Base-by-base conservation (phyloP, 768 basidiomycete species). In the Kondoa malvinella region DNA sequence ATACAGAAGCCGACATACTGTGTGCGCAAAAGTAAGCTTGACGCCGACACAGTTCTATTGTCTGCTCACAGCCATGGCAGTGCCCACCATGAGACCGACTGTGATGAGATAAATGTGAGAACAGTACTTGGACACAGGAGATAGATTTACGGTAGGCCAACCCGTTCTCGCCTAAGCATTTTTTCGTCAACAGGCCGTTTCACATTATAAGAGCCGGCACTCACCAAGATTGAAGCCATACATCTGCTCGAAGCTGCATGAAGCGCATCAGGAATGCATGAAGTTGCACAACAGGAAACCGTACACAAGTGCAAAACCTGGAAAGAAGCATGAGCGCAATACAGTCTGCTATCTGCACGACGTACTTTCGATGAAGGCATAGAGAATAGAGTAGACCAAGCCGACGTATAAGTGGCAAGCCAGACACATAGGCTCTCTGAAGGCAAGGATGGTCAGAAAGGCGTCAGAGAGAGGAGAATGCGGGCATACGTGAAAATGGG, bases 171-270 rank as follows among this genome's bases (percentile, higher is more conserved):
- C 50, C 14, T 14, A 56, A 25, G 50, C 25, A 56, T 56, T 56
- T 56, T 25, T 56, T n/a, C n/a, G n/a, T n/a, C n/a, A n/a, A n/a
- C n/a, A n/a, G n/a, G 50, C 14, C 50, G 50, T 25, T 29, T 25
- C 57, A 59, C n/a, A 34, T 56, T n/a, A n/a, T n/a, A n/a, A n/a
- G n/a, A n/a, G n/a, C n/a, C n/a, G n/a, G n/a, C n/a, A n/a, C n/a
- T n/a, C n/a, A 16, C 68, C 68, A 25, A 69, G 31, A 57, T 69
- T 69, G 68, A 69, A 69, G 68, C 68, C 68, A 32, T 69, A 67
- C 33, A 69, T n/a, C 8, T 4, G 4, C 8, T 21, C 57, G 25
- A 59, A 59, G 57, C n/a, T 29, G n/a, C n/a, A n/a, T n/a, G n/a
- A n/a, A n/a, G n/a, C n/a, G n/a, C n/a, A n/a, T n/a, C n/a, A n/a